phyloP scores from a whole-genome alignment of 441 rosid genomes.

The Capsella rubella region DNA sequence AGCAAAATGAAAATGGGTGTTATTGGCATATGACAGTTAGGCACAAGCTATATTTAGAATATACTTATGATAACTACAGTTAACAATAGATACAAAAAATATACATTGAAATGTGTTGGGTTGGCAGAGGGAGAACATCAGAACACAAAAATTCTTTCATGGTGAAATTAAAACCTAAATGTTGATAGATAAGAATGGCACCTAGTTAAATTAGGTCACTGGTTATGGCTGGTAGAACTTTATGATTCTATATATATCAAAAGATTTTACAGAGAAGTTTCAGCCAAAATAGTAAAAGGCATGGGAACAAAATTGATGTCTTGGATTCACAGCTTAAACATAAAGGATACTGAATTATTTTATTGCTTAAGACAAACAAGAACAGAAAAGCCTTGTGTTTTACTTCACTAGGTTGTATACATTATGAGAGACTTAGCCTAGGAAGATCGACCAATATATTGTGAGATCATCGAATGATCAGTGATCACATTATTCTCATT shows the following conservation, averaged over 20 bases:
- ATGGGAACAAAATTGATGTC: not conserved
- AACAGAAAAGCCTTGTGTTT: not conserved
- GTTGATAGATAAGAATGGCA: conserved; percentile 14
- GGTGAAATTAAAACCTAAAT: conserved; percentile 3
- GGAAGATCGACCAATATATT: not conserved
- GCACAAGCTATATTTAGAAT: conserved; percentile 22
- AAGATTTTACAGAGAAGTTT: conserved; percentile 17
- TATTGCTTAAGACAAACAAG: not conserved
- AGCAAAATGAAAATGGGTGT: conserved; percentile 8
- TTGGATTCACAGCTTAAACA: conserved; percentile 9
- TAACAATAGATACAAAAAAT: not conserved
- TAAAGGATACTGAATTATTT: not conserved
- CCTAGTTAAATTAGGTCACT: not conserved
- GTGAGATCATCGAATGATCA: not conserved
- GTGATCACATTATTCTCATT: conserved; percentile 7
- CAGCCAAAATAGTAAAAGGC: conserved; percentile 13
- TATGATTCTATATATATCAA: conserved; percentile 8
- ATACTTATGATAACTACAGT: conserved; percentile 9
- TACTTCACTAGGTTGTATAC: conserved; percentile 23
- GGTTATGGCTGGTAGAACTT: conserved; percentile 16
- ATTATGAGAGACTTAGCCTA: conserved; percentile 11
- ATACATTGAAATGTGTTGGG: not conserved
- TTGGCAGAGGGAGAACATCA: too few relatives aligned
- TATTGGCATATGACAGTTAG: conserved; percentile 7
- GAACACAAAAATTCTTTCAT: not conserved